These are phyloP conservation scores for Neurospora cerealis DNA, from an alignment of 495 filamentous ascomycete genomes.

Conservation along the genomic window DNA sequence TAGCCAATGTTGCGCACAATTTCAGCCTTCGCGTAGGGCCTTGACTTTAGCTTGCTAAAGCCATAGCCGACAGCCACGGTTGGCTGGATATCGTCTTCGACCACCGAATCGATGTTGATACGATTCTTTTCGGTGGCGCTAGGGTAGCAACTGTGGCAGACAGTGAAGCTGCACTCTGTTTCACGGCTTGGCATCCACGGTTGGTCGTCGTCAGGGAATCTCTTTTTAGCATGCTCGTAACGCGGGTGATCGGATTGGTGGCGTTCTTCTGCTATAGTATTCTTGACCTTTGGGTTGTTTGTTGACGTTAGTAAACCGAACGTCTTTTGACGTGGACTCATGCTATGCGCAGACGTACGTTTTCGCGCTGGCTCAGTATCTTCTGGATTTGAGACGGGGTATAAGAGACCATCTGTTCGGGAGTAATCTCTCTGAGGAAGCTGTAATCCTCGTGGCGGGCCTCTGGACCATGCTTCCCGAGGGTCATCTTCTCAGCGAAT, in stretches of 20 bases:
- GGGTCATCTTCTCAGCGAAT: conserved; percentile 15
- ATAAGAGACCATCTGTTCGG: conserved; percentile 37
- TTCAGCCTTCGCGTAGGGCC: conserved; percentile 22
- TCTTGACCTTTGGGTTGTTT: conserved; percentile 12
- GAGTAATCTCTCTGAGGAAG: conserved; percentile 41
- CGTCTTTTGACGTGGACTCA: neutral
- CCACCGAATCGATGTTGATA: conserved; percentile 39
- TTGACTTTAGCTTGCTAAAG: conserved; percentile 18
- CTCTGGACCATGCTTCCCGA: conserved; percentile 24
- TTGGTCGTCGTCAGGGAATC: conserved; percentile 6
- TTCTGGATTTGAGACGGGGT: conserved; percentile 27
- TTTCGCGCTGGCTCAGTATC: conserved; percentile 32
- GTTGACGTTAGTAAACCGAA: neutral
- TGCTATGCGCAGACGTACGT: conserved; percentile 13
- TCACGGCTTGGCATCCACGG: conserved; percentile 30
- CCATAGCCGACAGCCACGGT: conserved; percentile 33
- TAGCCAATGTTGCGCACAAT: conserved; percentile 27
- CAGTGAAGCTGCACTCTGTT: conserved; percentile 39
- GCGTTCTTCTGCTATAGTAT: conserved; percentile 13
- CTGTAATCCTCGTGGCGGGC: conserved; percentile 24
- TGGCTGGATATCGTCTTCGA: conserved; percentile 32
- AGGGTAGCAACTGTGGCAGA: conserved; percentile 42
- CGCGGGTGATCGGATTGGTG: neutral
- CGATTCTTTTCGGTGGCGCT: conserved; percentile 33
- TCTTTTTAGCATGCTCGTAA: neutral